phyloP scores from a whole-genome alignment of 805 yeast species.

The Sugiyamaella boreocaroliniensis region DNA sequence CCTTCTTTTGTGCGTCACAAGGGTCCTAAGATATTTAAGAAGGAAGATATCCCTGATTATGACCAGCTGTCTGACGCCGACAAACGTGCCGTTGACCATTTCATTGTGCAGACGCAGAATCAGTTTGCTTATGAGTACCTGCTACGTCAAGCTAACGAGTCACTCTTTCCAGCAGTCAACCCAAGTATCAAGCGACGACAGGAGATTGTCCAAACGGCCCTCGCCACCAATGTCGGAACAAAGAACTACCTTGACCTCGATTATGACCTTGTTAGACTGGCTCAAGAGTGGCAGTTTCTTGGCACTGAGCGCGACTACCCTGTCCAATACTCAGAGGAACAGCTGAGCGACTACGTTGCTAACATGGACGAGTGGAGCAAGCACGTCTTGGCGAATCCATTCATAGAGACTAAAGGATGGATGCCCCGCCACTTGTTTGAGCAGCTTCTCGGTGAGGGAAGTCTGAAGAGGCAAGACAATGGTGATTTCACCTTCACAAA shows the following conservation, averaged over 20 bases:
- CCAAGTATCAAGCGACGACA: slow-evolving; percentile 59
- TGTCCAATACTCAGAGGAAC: slow-evolving; percentile 50
- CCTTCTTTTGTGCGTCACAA: slow-evolving; percentile 82
- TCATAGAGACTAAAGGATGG: slow-evolving; percentile 91
- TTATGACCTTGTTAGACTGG: slow-evolving; percentile 25
- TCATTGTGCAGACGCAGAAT: slow-evolving; percentile 84
- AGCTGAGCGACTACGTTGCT: slow-evolving; percentile 49
- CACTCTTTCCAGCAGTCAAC: slow-evolving; percentile 68
- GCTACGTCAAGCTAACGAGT: slow-evolving; percentile 52
- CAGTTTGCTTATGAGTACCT: slow-evolving; percentile 82
- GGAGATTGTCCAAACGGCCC: slow-evolving; percentile 29
- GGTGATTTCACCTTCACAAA: slow-evolving; percentile 42
- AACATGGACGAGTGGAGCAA: slow-evolving; percentile 62
- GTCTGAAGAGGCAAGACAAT: slow-evolving; percentile 53
- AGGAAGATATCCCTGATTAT: slow-evolving; percentile 68
- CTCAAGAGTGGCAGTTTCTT: slow-evolving; percentile 26
- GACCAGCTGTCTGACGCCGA: slow-evolving; percentile 62
- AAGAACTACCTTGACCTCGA: slow-evolving; percentile 27
- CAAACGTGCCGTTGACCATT: slow-evolving; percentile 74
- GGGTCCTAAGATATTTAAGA: slow-evolving; percentile 80
- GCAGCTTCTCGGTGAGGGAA: slow-evolving; percentile 58
- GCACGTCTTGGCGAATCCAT: slow-evolving; percentile 64
- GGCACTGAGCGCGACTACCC: slow-evolving; percentile 42
- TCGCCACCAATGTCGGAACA: slow-evolving; percentile 20
- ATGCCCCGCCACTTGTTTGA: slow-evolving; percentile 90